These are phyloP conservation scores for Acrocalymma vagum DNA, from an alignment of 2,329 filamentous ascomycete species.

Conservation along the genomic window DNA sequence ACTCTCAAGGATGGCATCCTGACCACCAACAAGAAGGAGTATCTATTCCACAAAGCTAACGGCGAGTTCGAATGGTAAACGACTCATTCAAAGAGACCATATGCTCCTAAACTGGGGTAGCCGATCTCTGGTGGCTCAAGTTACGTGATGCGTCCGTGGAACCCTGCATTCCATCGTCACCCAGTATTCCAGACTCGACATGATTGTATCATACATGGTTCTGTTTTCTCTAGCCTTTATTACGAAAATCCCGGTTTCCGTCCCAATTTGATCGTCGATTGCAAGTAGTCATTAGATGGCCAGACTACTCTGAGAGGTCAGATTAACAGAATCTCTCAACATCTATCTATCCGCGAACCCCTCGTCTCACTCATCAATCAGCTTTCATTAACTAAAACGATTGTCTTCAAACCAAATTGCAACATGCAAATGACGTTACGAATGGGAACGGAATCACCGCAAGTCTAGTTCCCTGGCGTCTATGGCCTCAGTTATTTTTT, in stretches of 20 bases:
- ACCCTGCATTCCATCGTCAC: conserved; percentile 13
- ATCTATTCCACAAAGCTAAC: conserved; percentile 96
- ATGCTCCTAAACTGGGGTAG: conserved; percentile 26
- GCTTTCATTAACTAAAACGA: no score
- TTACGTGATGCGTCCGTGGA: conserved; percentile 22
- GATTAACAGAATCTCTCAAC: no score
- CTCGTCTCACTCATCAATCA: no score
- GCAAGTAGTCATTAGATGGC: no score
- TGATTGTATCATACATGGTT: conserved; percentile 4
- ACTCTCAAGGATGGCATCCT: conserved; percentile 96
- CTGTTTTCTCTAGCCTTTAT: background rate
- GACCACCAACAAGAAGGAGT: conserved; percentile 91
- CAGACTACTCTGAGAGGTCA: no score
- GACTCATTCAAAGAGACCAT: conserved; percentile 18
- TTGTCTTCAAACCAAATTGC: no score
- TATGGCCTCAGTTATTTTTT: no score
- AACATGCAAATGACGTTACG: no score
- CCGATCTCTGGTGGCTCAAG: conserved; percentile 36
- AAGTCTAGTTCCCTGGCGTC: no score
- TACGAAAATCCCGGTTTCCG: background rate
- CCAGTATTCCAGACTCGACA: conserved; percentile 10
- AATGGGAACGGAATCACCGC: no score
- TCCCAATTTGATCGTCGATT: no score
- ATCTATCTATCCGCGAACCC: no score
- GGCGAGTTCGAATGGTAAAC: conserved; percentile 96